These are phyloP conservation scores for Mycena maculata DNA, from an alignment of 768 basidiomycete species.

Conservation along the genomic window DNA sequence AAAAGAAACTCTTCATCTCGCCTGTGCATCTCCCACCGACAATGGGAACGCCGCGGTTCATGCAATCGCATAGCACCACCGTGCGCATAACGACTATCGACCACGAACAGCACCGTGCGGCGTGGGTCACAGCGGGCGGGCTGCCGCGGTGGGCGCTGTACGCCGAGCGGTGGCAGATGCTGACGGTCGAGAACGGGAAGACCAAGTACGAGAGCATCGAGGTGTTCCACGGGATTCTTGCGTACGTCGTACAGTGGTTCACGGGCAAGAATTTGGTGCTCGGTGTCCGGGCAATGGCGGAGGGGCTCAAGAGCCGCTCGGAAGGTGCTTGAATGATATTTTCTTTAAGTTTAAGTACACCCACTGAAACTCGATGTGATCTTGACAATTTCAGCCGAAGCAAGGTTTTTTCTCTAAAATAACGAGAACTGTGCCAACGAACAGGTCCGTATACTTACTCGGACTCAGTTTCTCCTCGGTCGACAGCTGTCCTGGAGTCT, in stretches of 20 bases:
- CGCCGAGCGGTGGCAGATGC: slow-evolving; percentile 70
- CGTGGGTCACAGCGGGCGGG: slow-evolving; percentile 54
- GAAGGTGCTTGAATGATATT: slow-evolving; percentile 19
- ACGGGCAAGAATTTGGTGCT: slow-evolving; percentile 16
- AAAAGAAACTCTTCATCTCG: neutral
- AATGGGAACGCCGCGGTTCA: slow-evolving; percentile 15
- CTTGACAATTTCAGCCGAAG: too few relatives aligned
- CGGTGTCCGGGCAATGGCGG: slow-evolving; percentile 29
- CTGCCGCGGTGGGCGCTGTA: slow-evolving; percentile 17
- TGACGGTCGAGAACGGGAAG: slow-evolving; percentile 56
- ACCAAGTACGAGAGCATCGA: slow-evolving; percentile 76
- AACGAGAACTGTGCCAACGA: too few relatives aligned
- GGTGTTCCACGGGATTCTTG: slow-evolving; percentile 67
- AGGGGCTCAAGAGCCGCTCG: slow-evolving; percentile 19
- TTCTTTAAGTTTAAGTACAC: too few relatives aligned
- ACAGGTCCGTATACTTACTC: too few relatives aligned
- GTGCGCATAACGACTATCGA: slow-evolving; percentile 62
- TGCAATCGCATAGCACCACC: slow-evolving; percentile 1
- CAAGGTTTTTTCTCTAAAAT: too few relatives aligned
- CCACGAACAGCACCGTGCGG: slow-evolving; percentile 62
- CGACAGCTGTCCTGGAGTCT: too few relatives aligned
- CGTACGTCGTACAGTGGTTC: slow-evolving; percentile 56
- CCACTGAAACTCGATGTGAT: too few relatives aligned
- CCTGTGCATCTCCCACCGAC: slow-evolving; percentile 28
- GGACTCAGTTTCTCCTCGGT: too few relatives aligned